These are phyloP conservation scores for Annulohypoxylon bovei DNA, from an alignment of 495 filamentous ascomycete genomes.

Conservation along the genomic window DNA sequence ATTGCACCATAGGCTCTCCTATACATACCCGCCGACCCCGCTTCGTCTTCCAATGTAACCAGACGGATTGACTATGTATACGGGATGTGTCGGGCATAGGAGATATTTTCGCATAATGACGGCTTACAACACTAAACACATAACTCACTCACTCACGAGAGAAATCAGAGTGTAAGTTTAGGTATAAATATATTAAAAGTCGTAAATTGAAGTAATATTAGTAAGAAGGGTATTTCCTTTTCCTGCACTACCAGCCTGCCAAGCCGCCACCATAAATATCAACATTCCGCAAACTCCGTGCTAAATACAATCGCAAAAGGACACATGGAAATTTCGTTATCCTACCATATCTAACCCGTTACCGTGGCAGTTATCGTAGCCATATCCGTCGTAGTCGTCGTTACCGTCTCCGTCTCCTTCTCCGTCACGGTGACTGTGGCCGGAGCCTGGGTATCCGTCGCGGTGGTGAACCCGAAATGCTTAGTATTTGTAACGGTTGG, in stretches of 20 bases:
- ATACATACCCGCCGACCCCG: conserved; percentile 23
- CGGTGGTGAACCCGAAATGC: background rate
- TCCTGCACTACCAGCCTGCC: background rate
- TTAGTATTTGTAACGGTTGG: conserved; percentile 12
- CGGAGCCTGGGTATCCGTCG: background rate
- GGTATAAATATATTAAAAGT: conserved; percentile 18
- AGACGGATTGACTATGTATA: background rate
- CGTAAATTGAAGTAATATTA: conserved; percentile 9
- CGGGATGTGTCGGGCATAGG: conserved; percentile 31
- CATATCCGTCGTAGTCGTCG: conserved; percentile 28
- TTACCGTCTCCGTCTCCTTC: conserved; percentile 36
- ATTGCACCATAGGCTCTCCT: conserved; percentile 30
- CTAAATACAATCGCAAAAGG: conserved; percentile 10
- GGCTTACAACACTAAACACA: background rate
- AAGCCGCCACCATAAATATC: conserved; percentile 3
- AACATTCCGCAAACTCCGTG: conserved; percentile 17
- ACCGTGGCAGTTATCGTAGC: conserved; percentile 17
- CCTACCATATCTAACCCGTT: background rate
- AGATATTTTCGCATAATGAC: conserved; percentile 10
- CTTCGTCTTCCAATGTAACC: conserved; percentile 10
- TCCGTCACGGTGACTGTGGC: conserved; percentile 35
- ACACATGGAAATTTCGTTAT: background rate
- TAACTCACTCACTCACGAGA: background rate
- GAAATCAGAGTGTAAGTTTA: background rate
- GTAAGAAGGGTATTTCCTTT: conserved; percentile 32